phyloP scores from a whole-genome alignment of 139 green algal genomes.

The Chlamydomonas eustigma region DNA sequence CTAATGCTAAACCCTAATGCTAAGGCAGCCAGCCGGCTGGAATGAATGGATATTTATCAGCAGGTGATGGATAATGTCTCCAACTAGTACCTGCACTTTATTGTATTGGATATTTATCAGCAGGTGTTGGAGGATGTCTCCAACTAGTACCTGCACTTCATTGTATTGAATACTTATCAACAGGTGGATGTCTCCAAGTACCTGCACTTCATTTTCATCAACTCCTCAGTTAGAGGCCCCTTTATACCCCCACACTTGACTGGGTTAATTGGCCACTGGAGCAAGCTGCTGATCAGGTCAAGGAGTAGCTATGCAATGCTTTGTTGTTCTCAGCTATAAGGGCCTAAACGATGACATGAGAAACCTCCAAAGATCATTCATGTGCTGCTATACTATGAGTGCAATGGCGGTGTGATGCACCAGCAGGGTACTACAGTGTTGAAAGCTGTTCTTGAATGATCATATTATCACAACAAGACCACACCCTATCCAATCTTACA shows the following conservation, averaged over 20 bases:
- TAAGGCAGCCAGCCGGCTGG: background rate
- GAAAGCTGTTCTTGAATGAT: too few relatives aligned
- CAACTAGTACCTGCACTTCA: background rate
- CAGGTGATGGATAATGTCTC: background rate
- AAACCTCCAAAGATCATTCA: too few relatives aligned
- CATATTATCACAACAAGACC: too few relatives aligned
- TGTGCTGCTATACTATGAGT: too few relatives aligned
- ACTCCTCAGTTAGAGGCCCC: slow-evolving; percentile 63
- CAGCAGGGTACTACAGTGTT: too few relatives aligned
- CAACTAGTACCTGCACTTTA: background rate
- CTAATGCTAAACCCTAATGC: background rate
- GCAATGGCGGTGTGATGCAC: too few relatives aligned
- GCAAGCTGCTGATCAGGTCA: slow-evolving; percentile 44
- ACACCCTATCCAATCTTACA: too few relatives aligned
- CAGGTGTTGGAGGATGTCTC: background rate
- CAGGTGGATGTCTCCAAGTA: slow-evolving; percentile 22
- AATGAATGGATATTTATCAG: background rate
- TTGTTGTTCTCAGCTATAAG: too few relatives aligned
- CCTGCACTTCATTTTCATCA: slow-evolving; percentile 70
- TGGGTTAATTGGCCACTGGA: slow-evolving; percentile 53
- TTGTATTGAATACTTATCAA: background rate
- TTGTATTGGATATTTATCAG: background rate
- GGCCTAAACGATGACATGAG: too few relatives aligned
- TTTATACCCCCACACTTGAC: slow-evolving; percentile 54
- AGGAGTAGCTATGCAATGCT: too few relatives aligned